Evolutionary conservation across 306 rosid genomes (phyloP), one percentile per base, ranked within the genome.

Genomic region (Sophora flavescens): DNA sequence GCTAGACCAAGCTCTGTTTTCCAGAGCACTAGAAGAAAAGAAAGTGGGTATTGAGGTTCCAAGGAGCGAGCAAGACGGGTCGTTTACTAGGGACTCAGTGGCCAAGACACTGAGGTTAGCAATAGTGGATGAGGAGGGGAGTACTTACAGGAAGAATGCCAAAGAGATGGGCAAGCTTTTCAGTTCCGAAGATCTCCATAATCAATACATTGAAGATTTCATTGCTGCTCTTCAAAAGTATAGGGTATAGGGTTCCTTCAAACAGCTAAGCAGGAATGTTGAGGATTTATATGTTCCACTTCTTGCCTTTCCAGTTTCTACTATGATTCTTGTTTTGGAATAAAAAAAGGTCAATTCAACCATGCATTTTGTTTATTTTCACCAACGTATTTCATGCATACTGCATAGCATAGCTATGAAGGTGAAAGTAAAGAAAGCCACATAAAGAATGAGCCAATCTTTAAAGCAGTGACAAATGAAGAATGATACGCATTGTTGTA

Each of bases 1-100:
- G 72, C 77, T 83, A 32, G 86, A 83, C 62, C 86, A 83, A 62
- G 56, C 41, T n/a, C 38, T 83, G 68, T 83, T 73, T 42, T 66
- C 86, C 2, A 83, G 83, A 50, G 83, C 17, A 6, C 41, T 83
- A 1, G 83, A 66, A 11, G 86, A 83, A 51, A 83, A 78, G 57
- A 32, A 78, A 50, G 86, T 83, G 62, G 86, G 72, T 0, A 2
- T 83, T 51, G 83, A 83, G 39, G 82, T 83, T 0, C 77, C 83
- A n/a, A 74, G 81, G 30, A 58, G 2, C 2, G 69, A 58, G 4
- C 6, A 72, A 72, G 78, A 80, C 28, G 84, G 84, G 6, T 80
- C 84, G 0, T 80, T 80, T 58, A 80, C 79, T 0, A 73, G 79
- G 48, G 44, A 65, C 28, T 56, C 79, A 5, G 84, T 80, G 41